Percentiles rank a stretch among this genome's conserved stretches.
Conservation (phyloP, 495 filamentous ascomycete genomes). For the Hypoxylon fragiforme region DNA sequence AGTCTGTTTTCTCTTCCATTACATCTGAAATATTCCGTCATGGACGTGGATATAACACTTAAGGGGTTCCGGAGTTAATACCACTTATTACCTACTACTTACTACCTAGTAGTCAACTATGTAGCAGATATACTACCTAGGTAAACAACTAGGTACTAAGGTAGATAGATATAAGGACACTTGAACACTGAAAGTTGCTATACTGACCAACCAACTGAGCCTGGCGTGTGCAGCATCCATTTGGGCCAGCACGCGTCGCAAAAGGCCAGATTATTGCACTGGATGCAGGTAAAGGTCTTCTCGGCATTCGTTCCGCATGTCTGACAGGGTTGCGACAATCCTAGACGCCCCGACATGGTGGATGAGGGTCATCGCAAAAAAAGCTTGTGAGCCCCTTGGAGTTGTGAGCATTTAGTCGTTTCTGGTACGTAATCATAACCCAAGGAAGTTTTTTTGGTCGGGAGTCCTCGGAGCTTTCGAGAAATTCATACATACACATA, state of each 20-base stretch:
- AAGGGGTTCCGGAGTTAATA: neutral
- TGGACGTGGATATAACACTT: neutral
- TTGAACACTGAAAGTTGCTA: conserved; percentile 5
- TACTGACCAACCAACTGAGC: conserved; percentile 41
- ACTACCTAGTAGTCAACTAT: no score
- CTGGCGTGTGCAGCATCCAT: conserved; percentile 41
- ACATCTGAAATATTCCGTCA: neutral
- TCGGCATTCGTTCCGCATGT: conserved; percentile 32
- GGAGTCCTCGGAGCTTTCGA: conserved; percentile 27
- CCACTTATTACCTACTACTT: no score
- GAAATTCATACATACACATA: conserved; percentile 13
- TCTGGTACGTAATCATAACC: conserved; percentile 33
- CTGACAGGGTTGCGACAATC: conserved; percentile 34
- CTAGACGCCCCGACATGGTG: conserved; percentile 31
- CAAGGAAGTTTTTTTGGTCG: conserved; percentile 18
- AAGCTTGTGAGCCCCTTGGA: conserved; percentile 14
- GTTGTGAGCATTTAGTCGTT: conserved; percentile 32
- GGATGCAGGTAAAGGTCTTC: conserved; percentile 40
- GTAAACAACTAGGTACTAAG: neutral
- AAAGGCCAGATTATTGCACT: conserved; percentile 49
- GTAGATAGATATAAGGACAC: conserved; percentile 15
- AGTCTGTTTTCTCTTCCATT: no score
- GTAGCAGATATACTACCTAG: no score
- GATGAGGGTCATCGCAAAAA: conserved; percentile 28
- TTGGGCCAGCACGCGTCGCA: conserved; percentile 45